These are phyloP conservation scores for Gossypium lobatum DNA, from an alignment of 441 rosid species.

Conservation along the genomic window DNA sequence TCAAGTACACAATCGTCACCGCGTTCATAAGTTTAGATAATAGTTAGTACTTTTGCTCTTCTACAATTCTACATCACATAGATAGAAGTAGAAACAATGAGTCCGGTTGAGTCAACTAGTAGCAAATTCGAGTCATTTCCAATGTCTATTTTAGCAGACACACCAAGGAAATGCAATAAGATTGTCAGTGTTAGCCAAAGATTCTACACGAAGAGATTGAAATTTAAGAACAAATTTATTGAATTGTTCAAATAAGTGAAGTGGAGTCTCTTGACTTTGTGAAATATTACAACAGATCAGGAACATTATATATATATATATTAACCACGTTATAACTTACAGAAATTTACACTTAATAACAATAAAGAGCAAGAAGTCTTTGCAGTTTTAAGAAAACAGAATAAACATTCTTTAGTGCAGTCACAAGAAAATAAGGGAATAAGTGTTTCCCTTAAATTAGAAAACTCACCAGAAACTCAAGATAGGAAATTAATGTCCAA, in stretches of 20 bases:
- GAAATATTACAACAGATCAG: slow-evolving; percentile 18
- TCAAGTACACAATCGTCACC: not conserved
- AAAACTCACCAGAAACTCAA: slow-evolving; percentile 30
- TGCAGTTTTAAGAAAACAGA: slow-evolving; percentile 25
- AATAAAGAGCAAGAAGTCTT: slow-evolving; percentile 33
- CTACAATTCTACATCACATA: not conserved
- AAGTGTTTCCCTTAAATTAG: slow-evolving; percentile 30
- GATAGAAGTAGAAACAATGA: not conserved
- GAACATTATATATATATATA: slow-evolving; percentile 15
- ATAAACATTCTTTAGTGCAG: slow-evolving; percentile 26
- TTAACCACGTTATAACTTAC: slow-evolving; percentile 37
- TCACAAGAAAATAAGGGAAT: slow-evolving; percentile 19
- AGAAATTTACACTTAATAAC: slow-evolving; percentile 51
- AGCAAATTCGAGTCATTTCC: not conserved
- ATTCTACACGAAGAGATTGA: not conserved
- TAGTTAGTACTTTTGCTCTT: not conserved
- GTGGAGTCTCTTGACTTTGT: not conserved
- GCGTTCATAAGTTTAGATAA: not conserved
- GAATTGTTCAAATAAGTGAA: slow-evolving; percentile 15
- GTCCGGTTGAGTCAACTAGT: not conserved
- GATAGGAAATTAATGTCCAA: slow-evolving; percentile 23
- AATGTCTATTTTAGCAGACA: not conserved
- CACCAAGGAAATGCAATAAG: not conserved
- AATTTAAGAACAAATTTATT: not conserved
- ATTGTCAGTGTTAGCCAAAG: not conserved